These are phyloP conservation scores for Thalassiosira ordinaria DNA, from an alignment of 352 stramenopile genomes.

Conservation along the genomic window DNA sequence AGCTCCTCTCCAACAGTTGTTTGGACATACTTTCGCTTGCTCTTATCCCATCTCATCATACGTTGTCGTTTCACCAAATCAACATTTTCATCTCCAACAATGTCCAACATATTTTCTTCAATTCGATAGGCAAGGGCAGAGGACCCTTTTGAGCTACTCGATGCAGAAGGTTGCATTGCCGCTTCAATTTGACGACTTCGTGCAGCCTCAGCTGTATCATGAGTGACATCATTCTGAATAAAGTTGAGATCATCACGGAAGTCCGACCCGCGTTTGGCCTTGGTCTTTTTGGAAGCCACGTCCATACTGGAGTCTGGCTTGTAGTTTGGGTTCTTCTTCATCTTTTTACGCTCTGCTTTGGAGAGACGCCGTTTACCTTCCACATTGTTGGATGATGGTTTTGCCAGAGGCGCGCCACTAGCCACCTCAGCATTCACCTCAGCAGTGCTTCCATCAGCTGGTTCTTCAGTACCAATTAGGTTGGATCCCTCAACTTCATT, in stretches of 20 bases:
- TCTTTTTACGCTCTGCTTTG: conserved; percentile 93
- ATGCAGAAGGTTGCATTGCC: conserved; percentile 83
- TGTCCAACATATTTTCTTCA: conserved; percentile 96
- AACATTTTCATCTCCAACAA: conserved; percentile 97
- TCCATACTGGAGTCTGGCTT: conserved; percentile 15
- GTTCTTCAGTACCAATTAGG: conserved; percentile 25
- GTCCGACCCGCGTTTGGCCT: conserved; percentile 68
- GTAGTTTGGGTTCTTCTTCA: conserved; percentile 88
- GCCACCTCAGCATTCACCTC: background rate
- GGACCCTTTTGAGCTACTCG: conserved; percentile 57
- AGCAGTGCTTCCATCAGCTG: conserved; percentile 1
- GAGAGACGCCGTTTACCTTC: conserved; percentile 90
- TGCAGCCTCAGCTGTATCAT: conserved; percentile 69
- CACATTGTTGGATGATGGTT: background rate
- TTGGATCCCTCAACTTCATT: conserved; percentile 5
- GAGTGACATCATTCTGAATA: conserved; percentile 81
- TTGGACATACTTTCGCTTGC: conserved; percentile 90
- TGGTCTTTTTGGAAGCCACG: conserved; percentile 59
- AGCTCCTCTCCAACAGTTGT: conserved; percentile 84
- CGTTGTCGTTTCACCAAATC: conserved; percentile 97
- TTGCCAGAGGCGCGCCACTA: background rate
- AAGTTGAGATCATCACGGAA: conserved; percentile 83
- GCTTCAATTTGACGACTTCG: conserved; percentile 80
- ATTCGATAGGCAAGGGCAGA: conserved; percentile 80
- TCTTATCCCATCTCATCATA: conserved; percentile 98